Evolutionary conservation across 2,329 filamentous ascomycete genomes (phyloP).

Genomic region (Penicillium concentricum): DNA sequence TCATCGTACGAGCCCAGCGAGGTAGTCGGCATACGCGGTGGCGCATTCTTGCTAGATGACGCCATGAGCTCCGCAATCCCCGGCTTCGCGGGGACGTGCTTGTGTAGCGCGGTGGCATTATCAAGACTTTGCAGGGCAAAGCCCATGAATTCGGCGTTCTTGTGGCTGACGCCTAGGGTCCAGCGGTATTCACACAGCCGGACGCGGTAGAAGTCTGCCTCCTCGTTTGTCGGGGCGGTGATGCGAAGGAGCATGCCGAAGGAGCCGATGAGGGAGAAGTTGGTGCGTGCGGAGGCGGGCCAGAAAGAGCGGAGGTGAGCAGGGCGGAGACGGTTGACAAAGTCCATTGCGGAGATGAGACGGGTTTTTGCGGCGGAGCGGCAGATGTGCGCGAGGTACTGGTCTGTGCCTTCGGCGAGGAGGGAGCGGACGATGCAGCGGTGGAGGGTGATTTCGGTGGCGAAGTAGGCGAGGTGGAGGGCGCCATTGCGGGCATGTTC

Average conservation of each 20-base stretch:
- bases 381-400: constrained; percentile 87
- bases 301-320: constrained; percentile 88
- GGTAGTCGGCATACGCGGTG: constrained; percentile 17
- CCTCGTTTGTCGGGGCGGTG: constrained; percentile 80
- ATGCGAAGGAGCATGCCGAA: constrained; percentile 90
- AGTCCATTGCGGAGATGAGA: constrained; percentile 94
- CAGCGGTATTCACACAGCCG: constrained; percentile 87
- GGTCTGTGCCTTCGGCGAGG: constrained; percentile 58
- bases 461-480: constrained; percentile 88
- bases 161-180: constrained; percentile 84
- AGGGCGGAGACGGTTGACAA: constrained; percentile 87
- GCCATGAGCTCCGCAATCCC: constrained; percentile 51
- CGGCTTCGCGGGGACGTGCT: constrained; percentile 70
- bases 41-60: constrained; percentile 25
- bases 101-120: constrained; percentile 66
- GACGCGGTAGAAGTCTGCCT: constrained; percentile 87
- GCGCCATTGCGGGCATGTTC: constrained; percentile 58
- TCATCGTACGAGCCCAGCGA: constrained; percentile 25
- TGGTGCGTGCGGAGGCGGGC: constrained; percentile 56
- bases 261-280: constrained; percentile 92
- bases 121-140: constrained; percentile 79
- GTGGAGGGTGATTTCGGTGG: constrained; percentile 90
- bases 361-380: constrained; percentile 91
- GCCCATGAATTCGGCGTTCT: constrained; percentile 56
- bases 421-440: constrained; percentile 85